Evolutionary conservation across 2,329 filamentous ascomycete species (phyloP), one percentile per base, ranked within the genome.

Genomic region (Aschersonia sp.): DNA sequence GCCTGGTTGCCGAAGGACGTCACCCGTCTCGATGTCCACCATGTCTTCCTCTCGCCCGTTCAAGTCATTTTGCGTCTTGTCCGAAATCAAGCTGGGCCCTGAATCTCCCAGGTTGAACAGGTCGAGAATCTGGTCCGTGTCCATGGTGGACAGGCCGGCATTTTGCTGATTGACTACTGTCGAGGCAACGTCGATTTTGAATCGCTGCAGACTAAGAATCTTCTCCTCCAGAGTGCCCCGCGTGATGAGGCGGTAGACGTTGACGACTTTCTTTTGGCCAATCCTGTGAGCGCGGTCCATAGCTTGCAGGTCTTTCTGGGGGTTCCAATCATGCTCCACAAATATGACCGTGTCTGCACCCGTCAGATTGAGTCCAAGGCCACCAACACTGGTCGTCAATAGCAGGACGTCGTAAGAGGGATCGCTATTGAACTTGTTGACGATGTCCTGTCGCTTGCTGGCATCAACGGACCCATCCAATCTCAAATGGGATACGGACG

Each of bases 91-190:
- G 40, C 70, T 77, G 4, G 84, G 81, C 41, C 81, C 84, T 32
- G 81, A 75, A 55, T 94, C 87, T 47, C 86, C 84, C 6, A 98
- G 73, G 56, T 84, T 97, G 72, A 98, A 98, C 44, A 98, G 77
- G 59, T 98, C 92, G 4, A 98, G 77, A 50, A 98, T 94, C 65
- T 98, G 89, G 59, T 97, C 92, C 40, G 94, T 98, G 64, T 97
- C 90, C 92, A 98, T 98, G 11, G 88, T 94, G 45, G 73, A 83
- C 2, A 98, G 69, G 1, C 92, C 92, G 1, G 92, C 90, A 57
- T 98, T 98, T 68, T 98, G 92, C 66, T 98, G 92, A 63, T 98
- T 98, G 54, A 98, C 94, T 5, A 98, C 92, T 0, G 94, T 98
- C 46, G 85, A 94, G 41, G 92, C 94, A 22, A 98, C 89, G 64